phyloP scores from a whole-genome alignment of 176 grass and related monocot species.

The Leersia perrieri region DNA sequence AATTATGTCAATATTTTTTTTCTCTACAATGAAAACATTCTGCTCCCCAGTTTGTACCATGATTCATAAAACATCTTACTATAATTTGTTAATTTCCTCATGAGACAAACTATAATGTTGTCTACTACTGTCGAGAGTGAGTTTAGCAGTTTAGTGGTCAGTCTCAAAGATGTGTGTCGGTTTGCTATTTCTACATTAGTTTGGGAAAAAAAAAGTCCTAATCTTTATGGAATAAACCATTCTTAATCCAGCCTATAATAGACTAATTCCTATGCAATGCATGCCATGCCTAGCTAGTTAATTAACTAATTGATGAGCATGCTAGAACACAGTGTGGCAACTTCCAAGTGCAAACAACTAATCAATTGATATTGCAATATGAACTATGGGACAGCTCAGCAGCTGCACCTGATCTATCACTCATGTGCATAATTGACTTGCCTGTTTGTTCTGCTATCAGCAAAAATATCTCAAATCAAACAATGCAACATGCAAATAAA shows the following conservation, averaged over 20 bases:
- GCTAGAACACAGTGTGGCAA: neutral
- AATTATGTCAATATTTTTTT: too few species aligned
- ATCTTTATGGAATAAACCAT: neutral
- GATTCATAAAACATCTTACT: too few species aligned
- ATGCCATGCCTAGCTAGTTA: neutral
- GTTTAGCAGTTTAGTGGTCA: neutral
- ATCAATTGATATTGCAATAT: neutral
- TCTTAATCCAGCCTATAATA: neutral
- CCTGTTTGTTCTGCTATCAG: conserved; percentile 18
- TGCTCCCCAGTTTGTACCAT: too few species aligned
- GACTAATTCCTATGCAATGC: neutral
- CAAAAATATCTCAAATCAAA: neutral
- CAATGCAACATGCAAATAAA: neutral
- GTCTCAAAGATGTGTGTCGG: neutral
- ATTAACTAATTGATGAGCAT: neutral
- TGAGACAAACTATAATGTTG: too few species aligned
- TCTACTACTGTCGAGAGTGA: neutral
- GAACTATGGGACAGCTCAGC: conserved; percentile 26
- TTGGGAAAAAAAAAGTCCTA: neutral
- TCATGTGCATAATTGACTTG: conserved; percentile 37
- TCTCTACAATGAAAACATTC: too few species aligned
- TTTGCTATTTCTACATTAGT: neutral
- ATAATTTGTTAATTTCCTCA: neutral
- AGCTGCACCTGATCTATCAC: conserved; percentile 25
- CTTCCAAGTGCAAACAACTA: neutral